These are phyloP conservation scores for Halteria grandinella DNA, from an alignment of 73 alveolate species.

Conservation along the genomic window DNA sequence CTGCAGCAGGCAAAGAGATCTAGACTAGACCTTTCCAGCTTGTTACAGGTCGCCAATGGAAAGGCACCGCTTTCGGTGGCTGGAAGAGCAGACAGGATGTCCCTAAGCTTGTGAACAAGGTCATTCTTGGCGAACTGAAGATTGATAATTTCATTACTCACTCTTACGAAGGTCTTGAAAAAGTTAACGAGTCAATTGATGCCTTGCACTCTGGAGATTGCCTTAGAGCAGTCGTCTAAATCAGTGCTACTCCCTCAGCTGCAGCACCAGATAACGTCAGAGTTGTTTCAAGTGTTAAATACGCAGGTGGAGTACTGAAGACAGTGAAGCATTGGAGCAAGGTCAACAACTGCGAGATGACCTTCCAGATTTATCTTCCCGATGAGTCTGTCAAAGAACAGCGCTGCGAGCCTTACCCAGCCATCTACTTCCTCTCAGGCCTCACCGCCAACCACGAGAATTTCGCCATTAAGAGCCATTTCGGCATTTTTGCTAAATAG, in stretches of 20 bases:
- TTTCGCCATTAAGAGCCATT: constrained; percentile 70
- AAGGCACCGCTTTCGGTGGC: constrained; percentile 95
- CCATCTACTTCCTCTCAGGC: constrained; percentile 79
- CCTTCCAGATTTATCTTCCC: constrained; percentile 46
- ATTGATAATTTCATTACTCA: constrained; percentile 85
- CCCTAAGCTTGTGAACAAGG: constrained; percentile 74
- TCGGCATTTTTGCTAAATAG: constrained; percentile 71
- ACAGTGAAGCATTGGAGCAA: constrained; percentile 40
- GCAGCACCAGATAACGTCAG: background rate
- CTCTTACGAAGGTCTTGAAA: constrained; percentile 65
- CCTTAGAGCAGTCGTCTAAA: constrained; percentile 74
- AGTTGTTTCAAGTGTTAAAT: background rate
- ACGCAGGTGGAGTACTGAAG: constrained; percentile 34
- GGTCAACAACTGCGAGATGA: constrained; percentile 55
- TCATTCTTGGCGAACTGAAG: constrained; percentile 72
- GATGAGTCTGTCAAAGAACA: constrained; percentile 18
- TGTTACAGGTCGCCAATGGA: constrained; percentile 86
- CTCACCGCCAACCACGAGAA: constrained; percentile 82
- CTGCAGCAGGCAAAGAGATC: constrained; percentile 88
- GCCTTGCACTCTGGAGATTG: constrained; percentile 74
- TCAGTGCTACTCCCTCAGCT: background rate
- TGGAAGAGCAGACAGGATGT: constrained; percentile 84
- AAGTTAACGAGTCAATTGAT: constrained; percentile 77
- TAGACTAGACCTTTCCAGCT: constrained; percentile 84
- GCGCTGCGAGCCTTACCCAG: constrained; percentile 50